Percentiles rank a stretch among this genome's conserved stretches.
phyloP scores from a whole-genome alignment of 345 rosid genomes.

The Cardamine resedifolia region DNA sequence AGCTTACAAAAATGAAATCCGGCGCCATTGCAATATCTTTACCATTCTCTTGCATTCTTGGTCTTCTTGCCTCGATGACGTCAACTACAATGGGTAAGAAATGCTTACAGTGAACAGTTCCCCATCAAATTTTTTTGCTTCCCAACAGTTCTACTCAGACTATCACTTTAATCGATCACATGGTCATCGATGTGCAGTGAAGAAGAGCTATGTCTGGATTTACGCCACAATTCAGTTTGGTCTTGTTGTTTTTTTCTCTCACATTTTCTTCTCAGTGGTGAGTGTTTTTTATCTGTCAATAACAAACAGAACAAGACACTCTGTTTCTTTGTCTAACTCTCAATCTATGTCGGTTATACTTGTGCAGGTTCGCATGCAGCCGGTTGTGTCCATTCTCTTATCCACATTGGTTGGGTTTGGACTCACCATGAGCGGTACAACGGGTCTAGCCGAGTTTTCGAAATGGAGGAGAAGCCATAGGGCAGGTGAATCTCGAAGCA shows the following conservation, averaged over 20 bases:
- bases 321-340: slow-evolving; percentile 3
- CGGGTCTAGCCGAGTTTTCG: slow-evolving; percentile 46
- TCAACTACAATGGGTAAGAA: slow-evolving; percentile 84
- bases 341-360: not conserved
- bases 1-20: slow-evolving; percentile 75
- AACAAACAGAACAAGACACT: slow-evolving; percentile 13
- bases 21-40: slow-evolving; percentile 92
- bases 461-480: slow-evolving; percentile 43
- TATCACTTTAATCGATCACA: not conserved
- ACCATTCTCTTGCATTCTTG: slow-evolving; percentile 88
- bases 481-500: slow-evolving; percentile 28
- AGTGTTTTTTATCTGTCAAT: slow-evolving; percentile 26
- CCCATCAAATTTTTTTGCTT: not conserved
- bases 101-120: not conserved
- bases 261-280: slow-evolving; percentile 73
- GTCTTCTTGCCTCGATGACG: slow-evolving; percentile 94
- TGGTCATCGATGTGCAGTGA: slow-evolving; percentile 46
- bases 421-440: slow-evolving; percentile 58
- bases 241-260: slow-evolving; percentile 72
- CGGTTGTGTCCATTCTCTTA: slow-evolving; percentile 64
- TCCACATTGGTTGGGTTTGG: slow-evolving; percentile 84
- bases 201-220: slow-evolving; percentile 65
- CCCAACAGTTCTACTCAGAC: not conserved
- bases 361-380: slow-evolving; percentile 65
- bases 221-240: slow-evolving; percentile 71